Percentiles rank a stretch among this genome's conserved stretches.
phyloP scores from a whole-genome alignment of 768 basidiomycete genomes.

The Dictyophora rubrovolvata region DNA sequence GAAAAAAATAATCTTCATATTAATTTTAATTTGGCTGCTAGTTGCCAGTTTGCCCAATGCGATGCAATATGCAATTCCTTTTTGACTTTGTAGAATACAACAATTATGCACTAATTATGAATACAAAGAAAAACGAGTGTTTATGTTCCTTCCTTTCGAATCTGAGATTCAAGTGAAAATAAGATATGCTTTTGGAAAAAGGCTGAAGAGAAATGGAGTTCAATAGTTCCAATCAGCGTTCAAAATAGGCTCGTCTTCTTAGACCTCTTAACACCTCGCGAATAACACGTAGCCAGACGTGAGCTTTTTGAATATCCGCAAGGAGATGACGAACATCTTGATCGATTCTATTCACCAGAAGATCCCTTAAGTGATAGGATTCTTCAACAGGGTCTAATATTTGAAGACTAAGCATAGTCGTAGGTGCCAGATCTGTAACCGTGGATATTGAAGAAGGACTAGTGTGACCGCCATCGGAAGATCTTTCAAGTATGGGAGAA shows the following conservation, averaged over 20 bases:
- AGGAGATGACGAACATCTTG: constrained; percentile 43
- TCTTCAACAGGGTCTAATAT: constrained; percentile 53
- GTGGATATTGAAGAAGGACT: constrained; percentile 11
- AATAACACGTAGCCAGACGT: constrained; percentile 52
- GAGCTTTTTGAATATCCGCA: constrained; percentile 53
- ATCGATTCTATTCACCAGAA: constrained; percentile 59
- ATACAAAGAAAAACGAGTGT: background rate
- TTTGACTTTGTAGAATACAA: background rate
- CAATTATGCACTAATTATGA: background rate
- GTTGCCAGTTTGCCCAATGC: background rate
- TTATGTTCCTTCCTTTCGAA: background rate
- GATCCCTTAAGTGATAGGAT: constrained; percentile 44
- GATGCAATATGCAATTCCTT: background rate
- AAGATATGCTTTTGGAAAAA: no score
- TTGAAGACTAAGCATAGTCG: background rate
- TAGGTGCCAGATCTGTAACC: background rate
- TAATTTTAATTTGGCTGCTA: background rate
- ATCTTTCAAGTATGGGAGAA: constrained; percentile 22
- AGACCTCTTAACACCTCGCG: constrained; percentile 53
- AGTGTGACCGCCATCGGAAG: constrained; percentile 13
- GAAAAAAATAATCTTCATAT: background rate
- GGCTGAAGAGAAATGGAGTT: background rate
- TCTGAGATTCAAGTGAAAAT: no score
- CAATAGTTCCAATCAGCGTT: background rate
- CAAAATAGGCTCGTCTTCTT: constrained; percentile 18